These are phyloP conservation scores for Tulasnella sp. DNA, from an alignment of 768 basidiomycete species.

Conservation along the genomic window DNA sequence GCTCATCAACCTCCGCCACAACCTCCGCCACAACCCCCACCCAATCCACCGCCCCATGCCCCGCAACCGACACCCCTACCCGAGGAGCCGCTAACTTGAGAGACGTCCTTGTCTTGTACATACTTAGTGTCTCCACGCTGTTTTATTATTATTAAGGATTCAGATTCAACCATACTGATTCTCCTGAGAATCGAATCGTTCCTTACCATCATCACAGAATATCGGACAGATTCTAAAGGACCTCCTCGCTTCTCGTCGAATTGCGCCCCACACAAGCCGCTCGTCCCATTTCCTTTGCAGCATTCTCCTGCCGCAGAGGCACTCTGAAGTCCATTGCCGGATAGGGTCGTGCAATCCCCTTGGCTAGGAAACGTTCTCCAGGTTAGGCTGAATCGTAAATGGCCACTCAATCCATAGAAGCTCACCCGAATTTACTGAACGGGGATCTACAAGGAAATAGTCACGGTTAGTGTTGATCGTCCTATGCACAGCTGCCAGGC, in stretches of 20 bases:
- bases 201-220: background rate
- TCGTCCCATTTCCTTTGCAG: background rate
- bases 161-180: too few species aligned
- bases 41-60: too few species aligned
- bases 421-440: conserved; percentile 13
- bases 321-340: background rate
- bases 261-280: background rate
- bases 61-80: too few species aligned
- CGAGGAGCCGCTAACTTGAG: background rate
- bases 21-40: too few species aligned
- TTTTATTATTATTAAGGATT: too few species aligned
- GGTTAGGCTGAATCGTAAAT: background rate
- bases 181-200: background rate
- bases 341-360: conserved; percentile 10
- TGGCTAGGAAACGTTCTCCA: background rate
- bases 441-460: background rate
- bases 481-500: background rate
- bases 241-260: background rate
- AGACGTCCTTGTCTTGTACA: background rate
- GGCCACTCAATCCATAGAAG: background rate
- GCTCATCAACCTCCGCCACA: too few species aligned
- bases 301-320: conserved; percentile 19
- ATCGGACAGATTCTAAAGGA: background rate
- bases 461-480: background rate
- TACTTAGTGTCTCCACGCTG: background rate